These are phyloP conservation scores for Maudiozyma turicensis DNA, from an alignment of 805 yeast species.

Conservation along the genomic window DNA sequence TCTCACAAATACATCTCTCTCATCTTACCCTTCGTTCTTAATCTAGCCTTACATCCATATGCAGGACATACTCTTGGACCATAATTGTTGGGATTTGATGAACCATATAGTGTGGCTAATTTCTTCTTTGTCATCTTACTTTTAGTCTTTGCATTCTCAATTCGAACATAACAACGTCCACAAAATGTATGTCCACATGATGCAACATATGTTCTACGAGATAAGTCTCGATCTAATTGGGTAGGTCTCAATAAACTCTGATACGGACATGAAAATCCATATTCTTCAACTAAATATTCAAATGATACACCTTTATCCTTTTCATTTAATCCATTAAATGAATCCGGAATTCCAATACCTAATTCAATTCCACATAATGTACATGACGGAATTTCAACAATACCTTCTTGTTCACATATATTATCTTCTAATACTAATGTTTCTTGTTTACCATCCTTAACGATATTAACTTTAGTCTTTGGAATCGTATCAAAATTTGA, in stretches of 20 bases:
- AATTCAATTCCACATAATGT: conserved; percentile 60
- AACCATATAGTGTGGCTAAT: conserved; percentile 21
- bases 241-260: conserved; percentile 43
- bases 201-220: conserved; percentile 55
- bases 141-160: conserved; percentile 34
- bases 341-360: conserved; percentile 64
- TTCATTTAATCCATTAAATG: conserved; percentile 28
- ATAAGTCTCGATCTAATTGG: conserved; percentile 46
- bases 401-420: conserved; percentile 24
- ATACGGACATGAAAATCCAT: conserved; percentile 53
- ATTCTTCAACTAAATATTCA: conserved; percentile 24
- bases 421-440: conserved; percentile 17
- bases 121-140: conserved; percentile 18
- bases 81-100: conserved; percentile 34
- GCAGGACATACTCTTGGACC: conserved; percentile 57
- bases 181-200: conserved; percentile 81
- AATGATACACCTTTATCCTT: conserved; percentile 22
- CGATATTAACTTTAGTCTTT: conserved; percentile 11
- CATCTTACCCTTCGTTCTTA: conserved; percentile 42
- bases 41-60: conserved; percentile 34
- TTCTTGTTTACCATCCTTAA: conserved; percentile 13
- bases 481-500: conserved; percentile 22
- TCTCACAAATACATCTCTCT: conserved; percentile 40
- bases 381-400: conserved; percentile 40
- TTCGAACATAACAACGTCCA: conserved; percentile 70